phyloP scores from a whole-genome alignment of 306 rosid genomes.

The Abrus pulchellus region DNA sequence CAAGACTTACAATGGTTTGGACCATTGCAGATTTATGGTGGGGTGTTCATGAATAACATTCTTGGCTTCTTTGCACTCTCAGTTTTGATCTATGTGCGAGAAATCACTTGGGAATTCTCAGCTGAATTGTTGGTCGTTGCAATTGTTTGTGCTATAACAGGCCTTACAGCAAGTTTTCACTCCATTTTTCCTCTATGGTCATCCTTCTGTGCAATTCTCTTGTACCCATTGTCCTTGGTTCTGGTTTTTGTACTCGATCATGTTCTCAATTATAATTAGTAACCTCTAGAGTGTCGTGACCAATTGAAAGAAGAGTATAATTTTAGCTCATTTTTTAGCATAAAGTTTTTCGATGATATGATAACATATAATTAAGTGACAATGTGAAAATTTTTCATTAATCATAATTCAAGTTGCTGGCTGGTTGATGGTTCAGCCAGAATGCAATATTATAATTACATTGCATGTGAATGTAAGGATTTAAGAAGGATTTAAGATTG shows the following conservation, averaged over 20 bases:
- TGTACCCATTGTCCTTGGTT: conserved; percentile 59
- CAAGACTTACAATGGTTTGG: neutral
- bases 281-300: neutral
- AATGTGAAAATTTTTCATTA: too few species aligned
- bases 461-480: neutral
- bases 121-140: conserved; percentile 60
- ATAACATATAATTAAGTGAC: too few species aligned
- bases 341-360: neutral
- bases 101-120: conserved; percentile 60
- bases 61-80: conserved; percentile 60
- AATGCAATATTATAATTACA: neutral
- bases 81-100: conserved; percentile 50
- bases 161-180: conserved; percentile 50
- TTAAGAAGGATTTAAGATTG: neutral
- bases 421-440: too few species aligned
- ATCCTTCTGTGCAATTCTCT: conserved; percentile 45
- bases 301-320: neutral
- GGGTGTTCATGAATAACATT: conserved; percentile 65
- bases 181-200: conserved; percentile 54
- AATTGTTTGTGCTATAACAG: conserved; percentile 52
- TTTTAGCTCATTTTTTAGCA: neutral
- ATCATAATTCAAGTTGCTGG: neutral
- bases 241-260: conserved; percentile 49
- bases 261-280: conserved; percentile 37
- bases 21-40: conserved; percentile 65